Percentiles rank a stretch among this genome's conserved stretches.
These are phyloP conservation scores for Aspergillus sp. DNA, from an alignment of 2,329 filamentous ascomycete species.

Conservation along the genomic window DNA sequence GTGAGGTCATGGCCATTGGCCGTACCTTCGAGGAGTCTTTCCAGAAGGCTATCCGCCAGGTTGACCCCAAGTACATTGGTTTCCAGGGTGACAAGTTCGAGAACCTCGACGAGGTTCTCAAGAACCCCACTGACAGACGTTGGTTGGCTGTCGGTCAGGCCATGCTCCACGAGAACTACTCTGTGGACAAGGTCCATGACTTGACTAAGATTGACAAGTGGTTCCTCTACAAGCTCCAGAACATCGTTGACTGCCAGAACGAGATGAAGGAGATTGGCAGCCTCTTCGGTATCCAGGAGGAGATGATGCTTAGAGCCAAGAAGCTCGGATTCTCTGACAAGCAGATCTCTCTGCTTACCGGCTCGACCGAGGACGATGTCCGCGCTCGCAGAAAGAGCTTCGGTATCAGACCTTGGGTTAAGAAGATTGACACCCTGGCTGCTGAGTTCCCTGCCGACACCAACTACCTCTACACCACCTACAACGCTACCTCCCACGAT, in stretches of 20 bases:
- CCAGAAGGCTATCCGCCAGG: conserved; percentile 96
- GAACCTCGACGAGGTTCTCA: conserved; percentile 80
- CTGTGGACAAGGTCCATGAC: conserved; percentile 85
- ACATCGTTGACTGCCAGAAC: conserved; percentile 85
- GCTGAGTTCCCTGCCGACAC: conserved; percentile 94
- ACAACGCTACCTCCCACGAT: conserved; percentile 92
- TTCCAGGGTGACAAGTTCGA: conserved; percentile 96
- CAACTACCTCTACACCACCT: conserved; percentile 96
- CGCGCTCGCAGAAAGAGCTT: conserved; percentile 79
- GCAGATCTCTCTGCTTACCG: conserved; percentile 84
- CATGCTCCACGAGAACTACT: conserved; percentile 95
- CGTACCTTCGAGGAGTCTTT: conserved; percentile 98
- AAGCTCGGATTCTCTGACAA: conserved; percentile 96
- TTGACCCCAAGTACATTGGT: conserved; percentile 85
- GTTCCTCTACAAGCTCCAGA: conserved; percentile 98
- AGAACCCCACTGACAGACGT: conserved; percentile 90
- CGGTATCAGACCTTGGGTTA: conserved; percentile 90
- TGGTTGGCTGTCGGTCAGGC: conserved; percentile 98
- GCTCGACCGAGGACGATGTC: conserved; percentile 83
- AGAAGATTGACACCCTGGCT: conserved; percentile 96
- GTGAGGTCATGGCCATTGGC: conserved; percentile 98
- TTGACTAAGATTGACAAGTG: conserved; percentile 98
- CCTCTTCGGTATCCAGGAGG: conserved; percentile 79
- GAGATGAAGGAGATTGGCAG: conserved; percentile 81
- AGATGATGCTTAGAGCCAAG: conserved; percentile 86